A percentile compares a stretch with the other conserved stretches of the same genome.
Evolutionary conservation across 2,329 filamentous ascomycete genomes (phyloP).

Genomic region (Curvularia sp.): DNA sequence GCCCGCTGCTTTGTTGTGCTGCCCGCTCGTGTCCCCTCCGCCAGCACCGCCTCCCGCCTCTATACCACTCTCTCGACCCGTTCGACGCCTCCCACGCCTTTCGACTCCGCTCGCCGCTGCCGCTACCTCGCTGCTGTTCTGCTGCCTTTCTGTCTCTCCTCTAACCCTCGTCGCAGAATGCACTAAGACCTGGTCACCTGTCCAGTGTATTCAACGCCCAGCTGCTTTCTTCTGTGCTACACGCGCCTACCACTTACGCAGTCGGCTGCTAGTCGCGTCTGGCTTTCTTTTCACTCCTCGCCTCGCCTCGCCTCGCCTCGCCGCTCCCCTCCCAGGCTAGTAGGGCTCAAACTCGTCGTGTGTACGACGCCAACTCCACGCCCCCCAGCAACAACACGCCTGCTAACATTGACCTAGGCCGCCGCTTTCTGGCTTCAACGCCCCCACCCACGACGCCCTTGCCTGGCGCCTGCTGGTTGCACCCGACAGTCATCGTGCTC

Average conservation of each 20-base stretch:
- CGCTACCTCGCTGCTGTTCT: not conserved
- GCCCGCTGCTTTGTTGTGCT: slow-evolving; percentile 33
- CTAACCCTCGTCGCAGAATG: slow-evolving; percentile 25
- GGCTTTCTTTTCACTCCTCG: slow-evolving; percentile 25
- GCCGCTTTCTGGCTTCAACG: slow-evolving; percentile 20
- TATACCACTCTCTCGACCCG: slow-evolving; percentile 24
- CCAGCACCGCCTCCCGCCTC: slow-evolving; percentile 26
- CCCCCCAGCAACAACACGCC: slow-evolving; percentile 22
- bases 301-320: slow-evolving; percentile 13
- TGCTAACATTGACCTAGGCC: slow-evolving; percentile 15
- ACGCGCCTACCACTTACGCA: slow-evolving; percentile 11
- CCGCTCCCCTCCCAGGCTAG: slow-evolving; percentile 21
- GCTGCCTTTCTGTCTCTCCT: not conserved
- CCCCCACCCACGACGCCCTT: slow-evolving; percentile 20
- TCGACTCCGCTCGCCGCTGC: no score
- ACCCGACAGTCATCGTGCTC: slow-evolving; percentile 29
- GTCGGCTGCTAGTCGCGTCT: slow-evolving; percentile 9
- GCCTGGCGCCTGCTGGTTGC: slow-evolving; percentile 33
- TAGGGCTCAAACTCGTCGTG: slow-evolving; percentile 28
- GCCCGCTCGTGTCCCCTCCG: slow-evolving; percentile 25
- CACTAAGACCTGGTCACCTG: slow-evolving; percentile 27
- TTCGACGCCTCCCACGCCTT: no score
- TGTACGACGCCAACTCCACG: slow-evolving; percentile 31
- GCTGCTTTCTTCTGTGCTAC: slow-evolving; percentile 14
- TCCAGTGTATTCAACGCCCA: slow-evolving; percentile 17